Percentiles rank a stretch among this genome's conserved stretches.
phyloP scores from a whole-genome alignment of 1,284 basidiomycete species.

The Sporisorium sorghi region DNA sequence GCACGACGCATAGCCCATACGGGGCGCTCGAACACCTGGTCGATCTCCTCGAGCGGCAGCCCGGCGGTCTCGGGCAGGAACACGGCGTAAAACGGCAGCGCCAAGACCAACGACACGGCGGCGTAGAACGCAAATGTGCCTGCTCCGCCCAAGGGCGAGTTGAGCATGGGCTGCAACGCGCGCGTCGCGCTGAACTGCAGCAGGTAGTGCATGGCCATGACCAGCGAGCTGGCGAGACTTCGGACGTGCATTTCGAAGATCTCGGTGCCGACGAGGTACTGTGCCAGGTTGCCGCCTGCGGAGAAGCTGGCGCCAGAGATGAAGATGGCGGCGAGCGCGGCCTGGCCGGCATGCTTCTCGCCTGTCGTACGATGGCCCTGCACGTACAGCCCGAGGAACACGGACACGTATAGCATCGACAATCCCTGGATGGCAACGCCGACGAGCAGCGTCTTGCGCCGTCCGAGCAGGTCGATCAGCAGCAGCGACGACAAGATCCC shows the following conservation, averaged over 20 bases:
- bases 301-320: constrained; percentile 31
- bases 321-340: constrained; percentile 31
- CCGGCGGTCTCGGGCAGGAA: constrained; percentile 41
- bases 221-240: constrained; percentile 20
- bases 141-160: constrained; percentile 26
- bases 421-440: constrained; percentile 26
- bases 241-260: constrained; percentile 36
- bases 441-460: constrained; percentile 30
- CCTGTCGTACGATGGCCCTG: constrained; percentile 24
- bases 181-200: constrained; percentile 28
- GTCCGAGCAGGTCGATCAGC: constrained; percentile 35
- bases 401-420: constrained; percentile 34
- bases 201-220: constrained; percentile 39
- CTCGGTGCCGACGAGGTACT: constrained; percentile 37
- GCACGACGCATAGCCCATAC: constrained; percentile 25
- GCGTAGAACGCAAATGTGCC: constrained; percentile 36
- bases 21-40: constrained; percentile 29
- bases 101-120: constrained; percentile 21
- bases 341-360: constrained; percentile 23
- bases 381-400: constrained; percentile 36
- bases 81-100: constrained; percentile 35
- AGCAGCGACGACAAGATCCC: constrained; percentile 29
- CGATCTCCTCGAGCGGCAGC: constrained; percentile 32
- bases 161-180: constrained; percentile 36
- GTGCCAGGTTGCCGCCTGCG: constrained; percentile 37